Base-by-base conservation (phyloP, 1,284 basidiomycete species). In the Papiliotrema flavescens region DNA sequence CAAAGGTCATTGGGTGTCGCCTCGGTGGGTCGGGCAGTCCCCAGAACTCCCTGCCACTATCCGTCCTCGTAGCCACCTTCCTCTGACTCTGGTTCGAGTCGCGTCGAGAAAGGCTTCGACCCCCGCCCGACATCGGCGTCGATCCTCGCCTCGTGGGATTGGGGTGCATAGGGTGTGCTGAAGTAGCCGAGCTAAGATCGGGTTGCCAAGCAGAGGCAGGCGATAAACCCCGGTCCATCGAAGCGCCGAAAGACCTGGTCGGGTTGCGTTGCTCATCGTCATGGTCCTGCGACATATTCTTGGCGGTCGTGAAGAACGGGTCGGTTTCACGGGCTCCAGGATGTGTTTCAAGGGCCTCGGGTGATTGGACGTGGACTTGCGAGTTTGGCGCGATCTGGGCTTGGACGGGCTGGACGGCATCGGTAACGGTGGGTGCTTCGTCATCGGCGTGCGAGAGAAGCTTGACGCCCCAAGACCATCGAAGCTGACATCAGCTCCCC, bases 381-480 rank as follows among this genome's bases (percentile, higher is more conserved):
- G 15, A 14, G 36, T 46, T 47, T 41, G 9, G 8, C n/a, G 36
- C 28, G 50, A 32, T 34, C 5, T n/a, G 32, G 15, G 53, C 39
- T 42, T 51, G 50, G 17, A 46, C 8, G 40, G 51, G 49, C 20
- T 45, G 17, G n/a, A 45, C 37, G 15, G 49, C 50, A 28, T 37
- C 47, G 20, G 60, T 55, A 41, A 64, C 49, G 2, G 54, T 55
- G 11, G 55, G 61, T 11, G 53, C 62, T 9, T 81, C 80, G 51
- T 84, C 82, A 60, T 93, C 88, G 1, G 87, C 85, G 56, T 82
- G 81, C 0, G 88, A 83, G 8, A 94, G 80, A 0, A 93, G 80
- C 52, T 82, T 82, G 14, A 95, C 86, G 14, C 91, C 90, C 66
- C 86, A 91, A 54, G 88, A 90, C 87, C 90, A 94, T 22, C 90